phyloP scores from a whole-genome alignment of 768 basidiomycete species.

The Mycena amicta region DNA sequence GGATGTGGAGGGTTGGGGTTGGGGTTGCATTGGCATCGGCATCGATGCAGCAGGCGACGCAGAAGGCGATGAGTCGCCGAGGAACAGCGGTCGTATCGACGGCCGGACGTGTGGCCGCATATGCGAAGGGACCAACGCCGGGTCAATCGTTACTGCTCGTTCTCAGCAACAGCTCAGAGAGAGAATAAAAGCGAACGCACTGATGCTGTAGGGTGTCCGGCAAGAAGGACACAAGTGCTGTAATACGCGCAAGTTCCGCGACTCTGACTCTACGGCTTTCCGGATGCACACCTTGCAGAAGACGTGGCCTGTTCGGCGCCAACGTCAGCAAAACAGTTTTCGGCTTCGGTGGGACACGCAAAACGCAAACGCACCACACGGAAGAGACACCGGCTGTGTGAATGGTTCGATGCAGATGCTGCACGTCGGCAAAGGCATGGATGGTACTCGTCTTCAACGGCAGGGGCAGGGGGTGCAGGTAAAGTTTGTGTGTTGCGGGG shows the following conservation, averaged over 20 bases:
- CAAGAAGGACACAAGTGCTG: slow-evolving; percentile 63
- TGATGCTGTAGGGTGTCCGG: slow-evolving; percentile 53
- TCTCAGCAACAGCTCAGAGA: not conserved
- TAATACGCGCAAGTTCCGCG: slow-evolving; percentile 6
- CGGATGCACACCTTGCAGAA: slow-evolving; percentile 65
- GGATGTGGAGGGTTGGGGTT: not conserved
- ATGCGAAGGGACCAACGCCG: slow-evolving; percentile 54
- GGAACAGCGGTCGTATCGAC: slow-evolving; percentile 56
- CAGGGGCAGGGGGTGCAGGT: too few relatives aligned
- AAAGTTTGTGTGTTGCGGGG: too few relatives aligned
- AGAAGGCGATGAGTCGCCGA: slow-evolving; percentile 37
- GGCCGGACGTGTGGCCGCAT: slow-evolving; percentile 61
- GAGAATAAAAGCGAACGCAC: slow-evolving; percentile 36
- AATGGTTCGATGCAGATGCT: slow-evolving; percentile 61
- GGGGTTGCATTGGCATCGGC: not conserved
- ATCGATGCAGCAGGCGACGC: not conserved
- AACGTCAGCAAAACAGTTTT: too few relatives aligned
- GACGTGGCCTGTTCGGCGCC: slow-evolving; percentile 53
- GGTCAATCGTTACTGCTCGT: slow-evolving; percentile 47
- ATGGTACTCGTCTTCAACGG: too few relatives aligned
- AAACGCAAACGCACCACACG: slow-evolving; percentile 55
- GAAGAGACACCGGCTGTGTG: slow-evolving; percentile 58
- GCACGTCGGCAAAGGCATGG: slow-evolving; percentile 49
- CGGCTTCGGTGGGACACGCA: not conserved
- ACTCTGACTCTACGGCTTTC: slow-evolving; percentile 43